phyloP scores from a whole-genome alignment of 371 early-diverging fungal species.

The Dinochytrium kinnereticum region DNA sequence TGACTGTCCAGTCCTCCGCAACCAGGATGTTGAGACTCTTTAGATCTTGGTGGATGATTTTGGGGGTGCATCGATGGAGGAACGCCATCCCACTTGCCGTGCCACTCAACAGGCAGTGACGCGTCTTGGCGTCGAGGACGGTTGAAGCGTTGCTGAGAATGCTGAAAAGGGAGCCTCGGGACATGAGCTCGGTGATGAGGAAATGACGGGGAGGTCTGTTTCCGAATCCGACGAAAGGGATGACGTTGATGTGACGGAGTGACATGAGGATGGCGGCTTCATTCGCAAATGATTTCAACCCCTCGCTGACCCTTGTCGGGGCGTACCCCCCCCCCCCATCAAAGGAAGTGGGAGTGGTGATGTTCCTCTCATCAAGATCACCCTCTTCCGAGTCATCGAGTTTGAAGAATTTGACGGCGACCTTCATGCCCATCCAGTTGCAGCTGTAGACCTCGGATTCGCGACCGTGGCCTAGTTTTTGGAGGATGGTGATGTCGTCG shows the following conservation, averaged over 20 bases:
- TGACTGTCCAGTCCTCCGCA: conserved; percentile 15
- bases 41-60: conserved; percentile 21
- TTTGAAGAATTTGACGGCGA: conserved; percentile 24
- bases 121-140: not conserved
- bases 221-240: conserved; percentile 19
- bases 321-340: not conserved
- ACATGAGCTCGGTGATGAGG: conserved; percentile 19
- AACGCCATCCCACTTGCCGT: conserved; percentile 11
- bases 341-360: no score
- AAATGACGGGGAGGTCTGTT: not conserved
- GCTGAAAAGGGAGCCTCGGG: conserved; percentile 9
- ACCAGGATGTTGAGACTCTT: conserved; percentile 24
- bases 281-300: conserved; percentile 20
- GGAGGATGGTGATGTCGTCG: not conserved
- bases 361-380: not conserved
- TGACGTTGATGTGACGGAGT: conserved; percentile 15
- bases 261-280: conserved; percentile 26
- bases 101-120: not conserved
- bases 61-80: conserved; percentile 13
- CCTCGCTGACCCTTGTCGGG: not conserved
- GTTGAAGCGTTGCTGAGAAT: not conserved
- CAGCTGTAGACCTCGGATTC: conserved; percentile 24
- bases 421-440: conserved; percentile 12
- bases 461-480: conserved; percentile 13
- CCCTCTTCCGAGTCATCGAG: not conserved